phyloP scores from a whole-genome alignment of 495 filamentous ascomycete genomes.

The Wilcoxina mikolae region DNA sequence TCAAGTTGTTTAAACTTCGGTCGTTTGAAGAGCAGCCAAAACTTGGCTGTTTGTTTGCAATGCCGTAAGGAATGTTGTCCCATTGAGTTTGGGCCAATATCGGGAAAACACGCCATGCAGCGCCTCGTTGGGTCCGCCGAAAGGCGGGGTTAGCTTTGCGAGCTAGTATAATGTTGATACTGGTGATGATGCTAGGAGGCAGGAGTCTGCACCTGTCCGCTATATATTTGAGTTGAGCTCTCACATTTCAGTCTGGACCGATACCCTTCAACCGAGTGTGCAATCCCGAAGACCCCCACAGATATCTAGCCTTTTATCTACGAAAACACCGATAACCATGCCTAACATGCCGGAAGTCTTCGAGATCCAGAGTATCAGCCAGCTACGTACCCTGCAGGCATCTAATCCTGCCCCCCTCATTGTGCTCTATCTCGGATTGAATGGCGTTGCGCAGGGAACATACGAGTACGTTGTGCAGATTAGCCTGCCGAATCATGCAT shows the following conservation, averaged over 20 bases:
- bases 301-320: not conserved
- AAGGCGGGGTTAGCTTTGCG: constrained; percentile 7
- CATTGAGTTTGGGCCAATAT: constrained; percentile 7
- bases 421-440: not conserved
- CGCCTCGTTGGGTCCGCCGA: constrained; percentile 2
- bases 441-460: not conserved
- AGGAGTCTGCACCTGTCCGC: constrained; percentile 1
- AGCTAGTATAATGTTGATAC: not conserved
- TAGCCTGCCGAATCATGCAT: not conserved
- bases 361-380: not conserved
- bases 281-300: not conserved
- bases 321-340: not conserved
- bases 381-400: not conserved
- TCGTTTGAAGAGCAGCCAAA: not conserved
- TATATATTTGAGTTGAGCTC: constrained; percentile 8
- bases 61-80: constrained; percentile 2
- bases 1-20: not conserved
- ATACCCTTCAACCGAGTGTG: not conserved
- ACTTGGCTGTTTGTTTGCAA: constrained; percentile 3
- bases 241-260: constrained; percentile 9
- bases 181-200: constrained; percentile 2
- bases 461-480: not conserved
- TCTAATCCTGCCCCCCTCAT: not conserved
- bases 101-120: constrained; percentile 7
- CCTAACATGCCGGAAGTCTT: not conserved